Evolutionary conservation across 148 eudicot genomes (phyloP).

Genomic region (Fagopyrum tataricum): DNA sequence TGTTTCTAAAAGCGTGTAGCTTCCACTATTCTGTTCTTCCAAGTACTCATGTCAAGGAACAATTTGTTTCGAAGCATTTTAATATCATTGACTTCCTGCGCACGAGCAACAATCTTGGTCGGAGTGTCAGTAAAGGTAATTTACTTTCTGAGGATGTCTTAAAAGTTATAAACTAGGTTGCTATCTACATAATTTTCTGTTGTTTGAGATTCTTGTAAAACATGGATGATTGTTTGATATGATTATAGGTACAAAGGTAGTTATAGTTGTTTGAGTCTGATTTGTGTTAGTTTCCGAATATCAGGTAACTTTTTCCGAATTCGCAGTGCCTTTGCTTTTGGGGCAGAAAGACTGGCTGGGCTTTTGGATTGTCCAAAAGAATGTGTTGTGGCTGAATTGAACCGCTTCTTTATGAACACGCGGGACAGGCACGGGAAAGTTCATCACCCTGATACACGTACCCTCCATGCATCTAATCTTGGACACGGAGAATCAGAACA

Average conservation of each 20-base stretch:
- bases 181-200: neutral
- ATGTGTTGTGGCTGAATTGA: conserved; percentile 35
- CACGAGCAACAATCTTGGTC: conserved; percentile 56
- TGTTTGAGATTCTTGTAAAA: neutral
- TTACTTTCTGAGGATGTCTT: neutral
- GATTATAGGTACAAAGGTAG: neutral
- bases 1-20: conserved; percentile 46
- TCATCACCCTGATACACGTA: conserved; percentile 37
- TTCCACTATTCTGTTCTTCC: conserved; percentile 35
- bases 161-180: neutral
- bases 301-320: conserved; percentile 65
- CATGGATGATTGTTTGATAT: neutral
- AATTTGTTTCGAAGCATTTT: conserved; percentile 42
- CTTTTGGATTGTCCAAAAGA: conserved; percentile 42
- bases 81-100: conserved; percentile 57
- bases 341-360: conserved; percentile 45
- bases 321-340: conserved; percentile 57
- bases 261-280: neutral
- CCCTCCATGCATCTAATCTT: conserved; percentile 9
- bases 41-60: conserved; percentile 30
- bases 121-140: conserved; percentile 67
- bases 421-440: conserved; percentile 52
- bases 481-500: conserved; percentile 14
- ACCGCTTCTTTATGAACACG: conserved; percentile 50
- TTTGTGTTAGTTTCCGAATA: neutral